Evolutionary conservation across 208 protist species (phyloP).

Genomic region (Endotrypanum monterogeii): DNA sequence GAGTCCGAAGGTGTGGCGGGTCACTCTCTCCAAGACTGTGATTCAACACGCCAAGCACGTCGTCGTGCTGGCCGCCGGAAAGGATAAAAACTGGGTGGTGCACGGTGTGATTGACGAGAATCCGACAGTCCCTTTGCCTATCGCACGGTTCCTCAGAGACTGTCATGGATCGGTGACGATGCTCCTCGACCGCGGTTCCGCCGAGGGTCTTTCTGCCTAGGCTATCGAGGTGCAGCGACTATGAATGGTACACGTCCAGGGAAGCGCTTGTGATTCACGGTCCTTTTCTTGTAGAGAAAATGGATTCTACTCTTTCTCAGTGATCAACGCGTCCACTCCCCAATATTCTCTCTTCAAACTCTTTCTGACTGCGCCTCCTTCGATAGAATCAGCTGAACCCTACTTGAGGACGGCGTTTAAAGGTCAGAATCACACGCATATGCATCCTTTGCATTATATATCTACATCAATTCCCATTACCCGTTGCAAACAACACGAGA

Average conservation of each 20-base stretch:
- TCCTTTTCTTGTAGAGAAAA: background rate
- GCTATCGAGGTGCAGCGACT: too few species aligned
- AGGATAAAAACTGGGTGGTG: slow-evolving; percentile 78
- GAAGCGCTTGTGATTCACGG: background rate
- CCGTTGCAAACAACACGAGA: background rate
- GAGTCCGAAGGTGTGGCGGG: slow-evolving; percentile 81
- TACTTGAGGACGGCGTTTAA: too few species aligned
- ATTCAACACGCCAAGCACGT: slow-evolving; percentile 73
- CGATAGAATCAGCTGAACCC: too few species aligned
- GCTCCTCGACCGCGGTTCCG: slow-evolving; percentile 43
- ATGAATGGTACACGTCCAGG: too few species aligned
- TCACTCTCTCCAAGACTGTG: slow-evolving; percentile 63
- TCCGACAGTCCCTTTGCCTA: slow-evolving; percentile 25
- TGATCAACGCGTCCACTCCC: background rate
- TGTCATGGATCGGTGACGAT: slow-evolving; percentile 71
- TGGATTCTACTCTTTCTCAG: background rate
- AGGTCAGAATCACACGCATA: background rate
- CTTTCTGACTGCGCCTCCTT: too few species aligned
- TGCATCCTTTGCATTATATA: too few species aligned
- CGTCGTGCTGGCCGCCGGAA: slow-evolving; percentile 64
- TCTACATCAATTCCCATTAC: background rate
- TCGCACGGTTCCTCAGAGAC: slow-evolving; percentile 64
- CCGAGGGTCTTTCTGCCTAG: slow-evolving; percentile 14
- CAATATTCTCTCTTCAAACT: too few species aligned
- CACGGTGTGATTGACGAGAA: slow-evolving; percentile 45